Percentiles rank a stretch among this genome's conserved stretches.
Evolutionary conservation across 371 early-diverging fungal genomes (phyloP).

Genomic region (Basidiobolus meristosporus): DNA sequence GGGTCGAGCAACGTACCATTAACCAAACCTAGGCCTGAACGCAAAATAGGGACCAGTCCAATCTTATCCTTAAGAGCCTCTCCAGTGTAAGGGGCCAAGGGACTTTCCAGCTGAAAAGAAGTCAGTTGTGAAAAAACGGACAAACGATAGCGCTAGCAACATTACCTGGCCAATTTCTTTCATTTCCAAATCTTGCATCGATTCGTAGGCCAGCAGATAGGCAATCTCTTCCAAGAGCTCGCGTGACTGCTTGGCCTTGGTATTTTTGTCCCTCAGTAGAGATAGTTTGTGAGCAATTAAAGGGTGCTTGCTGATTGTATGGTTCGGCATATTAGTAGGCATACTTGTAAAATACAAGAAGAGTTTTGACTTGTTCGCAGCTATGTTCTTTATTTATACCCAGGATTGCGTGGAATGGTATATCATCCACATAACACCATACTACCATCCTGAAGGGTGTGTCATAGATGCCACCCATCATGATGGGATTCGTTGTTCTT

Average conservation of each 20-base stretch:
- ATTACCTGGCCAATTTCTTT: slow-evolving; percentile 15
- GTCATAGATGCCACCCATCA: too few relatives aligned
- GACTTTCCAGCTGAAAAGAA: slow-evolving; percentile 15
- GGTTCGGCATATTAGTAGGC: too few relatives aligned
- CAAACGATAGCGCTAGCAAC: slow-evolving; percentile 7
- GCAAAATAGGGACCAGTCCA: slow-evolving; percentile 65
- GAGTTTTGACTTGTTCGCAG: too few relatives aligned
- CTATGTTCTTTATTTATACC: too few relatives aligned
- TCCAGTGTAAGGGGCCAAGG: slow-evolving; percentile 23
- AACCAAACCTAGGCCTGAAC: slow-evolving; percentile 60
- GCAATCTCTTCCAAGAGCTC: slow-evolving; percentile 41
- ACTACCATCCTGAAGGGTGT: too few relatives aligned
- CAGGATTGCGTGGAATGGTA: too few relatives aligned
- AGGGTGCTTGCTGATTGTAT: slow-evolving; percentile 51
- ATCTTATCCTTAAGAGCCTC: slow-evolving; percentile 24
- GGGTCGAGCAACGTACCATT: slow-evolving; percentile 19
- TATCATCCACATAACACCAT: too few relatives aligned
- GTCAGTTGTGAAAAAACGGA: neutral
- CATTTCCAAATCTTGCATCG: slow-evolving; percentile 26
- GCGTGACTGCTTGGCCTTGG: slow-evolving; percentile 38
- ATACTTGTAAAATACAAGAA: too few relatives aligned
- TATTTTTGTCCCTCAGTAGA: slow-evolving; percentile 33
- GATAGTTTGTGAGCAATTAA: slow-evolving; percentile 47
- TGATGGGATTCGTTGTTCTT: too few relatives aligned
- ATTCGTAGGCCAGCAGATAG: slow-evolving; percentile 43